Evolutionary conservation across 2,329 filamentous ascomycete genomes (phyloP), one percentile per base, ranked within the genome.

Genomic region (Paraconiothyrium brasiliense): DNA sequence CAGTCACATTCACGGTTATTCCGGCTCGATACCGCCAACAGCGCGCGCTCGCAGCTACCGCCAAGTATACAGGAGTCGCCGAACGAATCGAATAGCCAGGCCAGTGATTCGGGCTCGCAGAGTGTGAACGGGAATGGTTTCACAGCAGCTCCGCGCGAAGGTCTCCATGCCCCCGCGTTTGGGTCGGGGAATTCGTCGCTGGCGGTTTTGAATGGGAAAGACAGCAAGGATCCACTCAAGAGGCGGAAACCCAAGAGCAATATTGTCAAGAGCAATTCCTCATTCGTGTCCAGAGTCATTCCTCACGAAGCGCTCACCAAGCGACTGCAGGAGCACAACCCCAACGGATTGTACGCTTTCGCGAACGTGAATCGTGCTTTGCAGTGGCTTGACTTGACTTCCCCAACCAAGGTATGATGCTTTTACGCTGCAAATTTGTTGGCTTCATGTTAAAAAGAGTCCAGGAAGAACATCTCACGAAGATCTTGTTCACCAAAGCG

Each of bases 261-360:
- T 78, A 95, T 99, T 78, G 90, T 94, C 56, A 99, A 99, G 84
- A 98, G 93, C 81, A 98, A 97, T 79, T 99, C 95, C 10, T 97
- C 94, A 0, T 99, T 97, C 75, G 95, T 99, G 34, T 97, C 94
- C n/a, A 85, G 95, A 58, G 94, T 97, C 35, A 97, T 98, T 66
- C 90, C 93, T 16, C 92, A 97, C 72, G 95, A 99, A 71, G 85
- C 85, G 4, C 79, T 96, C 58, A 85, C 86, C 24, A 97, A 95
- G 79, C 89, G 92, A 66, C 79, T 98, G 65, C 86, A 88, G 52
- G 95, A 98, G 35, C 89, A 92, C 64, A 88, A 89, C 13, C 84
- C 84, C 2, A 92, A 95, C 65, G 94, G 93, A 0, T 79, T 95
- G 3, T 97, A 95, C 79, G 92, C 91, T 2, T 98, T 99, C 83